Conservation (phyloP, 2,329 filamentous ascomycete genomes). For the Talaromyces sp. region DNA sequence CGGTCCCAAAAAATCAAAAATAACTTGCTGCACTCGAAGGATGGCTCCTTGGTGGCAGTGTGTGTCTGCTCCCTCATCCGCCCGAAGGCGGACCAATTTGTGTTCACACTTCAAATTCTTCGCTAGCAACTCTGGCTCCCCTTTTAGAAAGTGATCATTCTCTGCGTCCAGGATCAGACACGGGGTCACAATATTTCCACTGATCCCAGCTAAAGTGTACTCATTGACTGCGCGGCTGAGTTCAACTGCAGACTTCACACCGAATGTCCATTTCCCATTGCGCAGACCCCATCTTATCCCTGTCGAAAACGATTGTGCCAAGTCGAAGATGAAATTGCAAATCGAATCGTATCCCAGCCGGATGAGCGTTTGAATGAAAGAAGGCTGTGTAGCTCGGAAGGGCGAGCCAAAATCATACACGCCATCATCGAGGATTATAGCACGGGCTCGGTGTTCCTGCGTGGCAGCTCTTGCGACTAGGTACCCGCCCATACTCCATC, state of each 20-base stretch:
- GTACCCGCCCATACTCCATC: constrained; percentile 35
- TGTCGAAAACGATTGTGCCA: constrained; percentile 8
- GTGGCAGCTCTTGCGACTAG: constrained; percentile 34
- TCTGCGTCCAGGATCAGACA: constrained; percentile 9
- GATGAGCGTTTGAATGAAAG: constrained; percentile 9
- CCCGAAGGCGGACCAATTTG: constrained; percentile 3
- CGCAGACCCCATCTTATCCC: constrained; percentile 14
- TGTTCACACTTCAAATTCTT: constrained; percentile 5
- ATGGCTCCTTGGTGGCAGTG: constrained; percentile 7
- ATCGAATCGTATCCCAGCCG: constrained; percentile 3
- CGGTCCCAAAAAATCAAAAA: constrained; percentile 2
- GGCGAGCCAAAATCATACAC: constrained; percentile 19
- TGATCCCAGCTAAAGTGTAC: constrained; percentile 9
- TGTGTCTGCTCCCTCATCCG: constrained; percentile 4
- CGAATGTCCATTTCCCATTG: constrained; percentile 16
- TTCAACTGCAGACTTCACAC: constrained; percentile 2
- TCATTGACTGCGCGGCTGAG: constrained; percentile 1
- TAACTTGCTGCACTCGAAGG: constrained; percentile 6
- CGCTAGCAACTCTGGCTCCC: constrained; percentile 5
- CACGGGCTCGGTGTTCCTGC: constrained; percentile 32
- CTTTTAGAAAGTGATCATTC: constrained; percentile 13
- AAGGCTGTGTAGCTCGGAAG: constrained; percentile 12
- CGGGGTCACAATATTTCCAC: constrained; percentile 8
- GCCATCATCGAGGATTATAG: constrained; percentile 25
- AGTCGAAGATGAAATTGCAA: constrained; percentile 4